These are phyloP conservation scores for Monosporascus sp. DNA, from an alignment of 2,329 filamentous ascomycete species.

Conservation along the genomic window DNA sequence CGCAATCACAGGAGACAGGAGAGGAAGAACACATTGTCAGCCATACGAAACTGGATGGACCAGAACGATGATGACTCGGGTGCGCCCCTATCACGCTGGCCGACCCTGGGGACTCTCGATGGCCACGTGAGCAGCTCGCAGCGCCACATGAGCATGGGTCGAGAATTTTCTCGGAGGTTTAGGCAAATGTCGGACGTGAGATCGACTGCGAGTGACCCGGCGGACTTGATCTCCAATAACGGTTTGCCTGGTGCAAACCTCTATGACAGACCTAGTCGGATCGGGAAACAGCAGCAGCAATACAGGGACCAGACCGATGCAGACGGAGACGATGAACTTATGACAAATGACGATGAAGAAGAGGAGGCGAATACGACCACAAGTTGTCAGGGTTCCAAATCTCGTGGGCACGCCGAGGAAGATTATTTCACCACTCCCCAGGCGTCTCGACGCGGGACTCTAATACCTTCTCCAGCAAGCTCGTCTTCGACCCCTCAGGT, in stretches of 20 bases:
- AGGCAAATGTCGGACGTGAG: conserved; percentile 50
- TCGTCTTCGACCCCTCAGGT: conserved; percentile 23
- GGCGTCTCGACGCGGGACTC: conserved; percentile 33
- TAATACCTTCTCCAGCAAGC: conserved; percentile 26
- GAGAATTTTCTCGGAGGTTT: conserved; percentile 41
- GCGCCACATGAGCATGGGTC: conserved; percentile 47
- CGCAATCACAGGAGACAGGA: conserved; percentile 58
- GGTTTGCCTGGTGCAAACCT: conserved; percentile 23
- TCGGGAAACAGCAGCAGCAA: conserved; percentile 41
- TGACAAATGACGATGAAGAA: conserved; percentile 72
- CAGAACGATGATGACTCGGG: conserved; percentile 49
- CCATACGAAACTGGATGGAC: conserved; percentile 90
- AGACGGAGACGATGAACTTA: conserved; percentile 85
- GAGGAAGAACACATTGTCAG: conserved; percentile 69
- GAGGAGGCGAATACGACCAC: conserved; percentile 47
- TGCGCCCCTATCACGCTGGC: conserved; percentile 43
- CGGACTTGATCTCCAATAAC: conserved; percentile 50
- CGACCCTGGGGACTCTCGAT: conserved; percentile 43
- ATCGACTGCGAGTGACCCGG: conserved; percentile 59
- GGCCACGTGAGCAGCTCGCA: conserved; percentile 42
- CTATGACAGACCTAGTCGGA: conserved; percentile 26
- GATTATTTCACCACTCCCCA: conserved; percentile 53
- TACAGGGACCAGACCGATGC: conserved; percentile 67
- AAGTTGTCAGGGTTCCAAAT: conserved; percentile 24
- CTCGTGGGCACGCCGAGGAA: conserved; percentile 31